Evolutionary conservation across 1,284 basidiomycete species (phyloP), one percentile per base, ranked within the genome.

Genomic region (Porogramme epimiltina): DNA sequence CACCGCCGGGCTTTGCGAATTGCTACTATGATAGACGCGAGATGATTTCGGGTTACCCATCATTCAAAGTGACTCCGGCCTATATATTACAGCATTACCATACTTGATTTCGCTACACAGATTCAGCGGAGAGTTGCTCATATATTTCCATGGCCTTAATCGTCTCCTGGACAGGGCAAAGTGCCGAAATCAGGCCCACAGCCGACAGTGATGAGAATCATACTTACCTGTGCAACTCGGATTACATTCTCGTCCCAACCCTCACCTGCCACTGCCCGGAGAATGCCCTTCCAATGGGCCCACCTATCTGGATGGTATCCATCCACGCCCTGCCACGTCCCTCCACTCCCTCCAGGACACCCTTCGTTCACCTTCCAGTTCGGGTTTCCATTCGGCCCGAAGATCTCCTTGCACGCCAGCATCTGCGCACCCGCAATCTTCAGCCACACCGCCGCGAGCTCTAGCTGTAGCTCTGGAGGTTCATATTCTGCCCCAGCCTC

Each of bases 251-350:
- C 15, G 26, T 49, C 18, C 45, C 55, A 49, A n/a, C 33, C 34
- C 2, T 48, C 42, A 10, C 43, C n/a, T 9, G 36, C 24, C 3
- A 52, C 26, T 10, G 49, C 37, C n/a, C 28, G 18, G 31, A 56
- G 24, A 8, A 52, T 47, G 3, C 20, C 33, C 37, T 49, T 56
- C 54, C 54, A 56, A 31, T 44, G 45, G 13, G 41, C 47, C 54
- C 54, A 56, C n/a, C 54, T 31, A 10, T 52, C 47, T 10, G 54
- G 50, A 25, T 56, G 47, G 18, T 52, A 56, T 24, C 55, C 55
- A 33, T 51, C 48, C 15, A 51, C 55, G 3, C 55, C 55, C 6
- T 53, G 45, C 55, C 55, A 56, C 5, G 55, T 53, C 2, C 55
- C 55, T 1, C 48, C 48, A 23, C 55, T 56, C 16, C 34, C 28